Base-by-base conservation (phyloP, 345 rosid species). In the Eucalyptus coolabah region DNA sequence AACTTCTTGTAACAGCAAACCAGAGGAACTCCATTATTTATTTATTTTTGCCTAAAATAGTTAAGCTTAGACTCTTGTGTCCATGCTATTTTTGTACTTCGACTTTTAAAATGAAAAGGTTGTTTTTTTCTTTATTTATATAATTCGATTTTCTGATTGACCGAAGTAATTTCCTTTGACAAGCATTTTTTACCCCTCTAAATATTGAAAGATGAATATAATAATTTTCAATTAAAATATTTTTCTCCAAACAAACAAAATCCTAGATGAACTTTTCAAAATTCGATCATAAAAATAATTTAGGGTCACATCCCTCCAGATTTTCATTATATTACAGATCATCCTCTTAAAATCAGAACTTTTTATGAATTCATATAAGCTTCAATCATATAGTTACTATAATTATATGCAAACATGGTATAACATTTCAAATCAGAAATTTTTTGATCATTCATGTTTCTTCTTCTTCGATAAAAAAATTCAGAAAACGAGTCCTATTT, bases 51-150 rank as follows among this genome's bases (percentile, higher is more conserved):
- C 63, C 13, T 56, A 24, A 56, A 56, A 10, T 56, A 56, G 63
- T 56, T 56, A 2, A 14, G 0, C 63, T 56, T 0, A 56, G 63
- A 24, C 30, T 56, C 63, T 56, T 56, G 30, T 56, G 63, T 56
- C 63, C 63, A 56, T 24, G 0, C 63, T 24, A 56, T 56, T 56
- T 56, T 56, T 0, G 30, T 56, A 56, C 60, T 54, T 54, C 28
- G 3, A 23, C 60, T 54, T 54, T 23, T 23, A 21, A 54, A 54
- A 54, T 54, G 0, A 54, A 54, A 53, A 53, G 0, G 2, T 53
- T 7, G 4, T 19, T 53, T 6, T 6, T 1, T 45, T 2, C 3
- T 9, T 9, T 45, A 2, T 44, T 0, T 44, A 44, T 9, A 13
- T 49, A 49, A 54, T 54, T 54, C 21, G 60, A 54, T 54, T 54